These are phyloP conservation scores for Kodamaea sp. DNA, from an alignment of 1,139 yeast species.

Conservation along the genomic window DNA sequence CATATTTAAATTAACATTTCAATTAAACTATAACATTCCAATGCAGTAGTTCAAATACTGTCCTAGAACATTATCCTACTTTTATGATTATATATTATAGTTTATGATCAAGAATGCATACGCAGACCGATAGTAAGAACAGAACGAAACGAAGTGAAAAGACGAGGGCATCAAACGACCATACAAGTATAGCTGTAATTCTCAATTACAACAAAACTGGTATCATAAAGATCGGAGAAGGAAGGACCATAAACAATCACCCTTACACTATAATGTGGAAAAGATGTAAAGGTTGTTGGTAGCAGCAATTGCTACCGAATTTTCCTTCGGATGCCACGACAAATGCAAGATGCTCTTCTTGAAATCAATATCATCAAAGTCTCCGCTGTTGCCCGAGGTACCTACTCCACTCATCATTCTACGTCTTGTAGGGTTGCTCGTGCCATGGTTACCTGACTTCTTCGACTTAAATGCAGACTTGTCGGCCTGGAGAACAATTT, in stretches of 20 bases:
- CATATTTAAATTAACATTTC: conserved; percentile 6
- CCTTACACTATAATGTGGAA: conserved; percentile 52
- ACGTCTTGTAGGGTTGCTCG: conserved; percentile 33
- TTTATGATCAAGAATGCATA: conserved; percentile 6
- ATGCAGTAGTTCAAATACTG: too few species aligned
- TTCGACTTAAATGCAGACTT: conserved; percentile 92
- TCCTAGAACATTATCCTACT: too few species aligned
- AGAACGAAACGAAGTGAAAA: conserved; percentile 3
- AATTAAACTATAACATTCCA: too few species aligned
- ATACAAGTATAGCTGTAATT: too few species aligned
- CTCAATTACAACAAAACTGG: too few species aligned
- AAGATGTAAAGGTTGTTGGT: conserved; percentile 89
- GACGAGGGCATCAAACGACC: too few species aligned
- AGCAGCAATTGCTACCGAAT: conserved; percentile 97
- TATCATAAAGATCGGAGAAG: too few species aligned
- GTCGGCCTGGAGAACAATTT: conserved; percentile 91
- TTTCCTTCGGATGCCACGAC: conserved; percentile 98
- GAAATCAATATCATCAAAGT: conserved; percentile 86
- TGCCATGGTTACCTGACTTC: conserved; percentile 41
- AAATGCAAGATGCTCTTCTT: conserved; percentile 92
- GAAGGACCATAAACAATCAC: too few species aligned
- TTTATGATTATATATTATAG: conserved; percentile 3
- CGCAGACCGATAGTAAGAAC: conserved; percentile 4
- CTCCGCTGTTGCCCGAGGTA: conserved; percentile 38
- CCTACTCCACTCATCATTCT: conserved; percentile 51